Conservation (phyloP, 495 filamentous ascomycete genomes). For the Cercophora newfieldiana region DNA sequence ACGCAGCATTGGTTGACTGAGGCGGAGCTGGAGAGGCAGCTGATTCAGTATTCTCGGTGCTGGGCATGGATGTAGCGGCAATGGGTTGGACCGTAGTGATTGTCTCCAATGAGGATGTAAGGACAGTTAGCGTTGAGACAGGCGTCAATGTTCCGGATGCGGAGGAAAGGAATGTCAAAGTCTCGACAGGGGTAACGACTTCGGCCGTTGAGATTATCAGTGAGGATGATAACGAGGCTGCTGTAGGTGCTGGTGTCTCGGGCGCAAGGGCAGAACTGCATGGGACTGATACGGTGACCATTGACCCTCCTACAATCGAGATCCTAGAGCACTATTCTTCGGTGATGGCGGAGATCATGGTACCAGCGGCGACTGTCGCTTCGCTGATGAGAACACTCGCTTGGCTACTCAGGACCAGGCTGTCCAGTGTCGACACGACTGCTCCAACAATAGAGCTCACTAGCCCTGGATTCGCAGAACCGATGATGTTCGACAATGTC, state of each 20-base stretch:
- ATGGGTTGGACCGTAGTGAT: not conserved
- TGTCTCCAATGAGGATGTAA: not conserved
- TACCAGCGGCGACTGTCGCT: constrained; percentile 12
- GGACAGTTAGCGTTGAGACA: not conserved
- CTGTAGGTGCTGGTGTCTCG: not conserved
- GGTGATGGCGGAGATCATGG: constrained; percentile 3
- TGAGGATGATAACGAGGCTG: not conserved
- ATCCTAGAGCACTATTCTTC: constrained; percentile 16
- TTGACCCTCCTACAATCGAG: constrained; percentile 13
- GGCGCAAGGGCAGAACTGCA: constrained; percentile 3
- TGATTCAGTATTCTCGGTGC: not conserved
- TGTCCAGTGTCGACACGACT: constrained; percentile 17
- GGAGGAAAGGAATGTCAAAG: not conserved
- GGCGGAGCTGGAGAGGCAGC: not conserved
- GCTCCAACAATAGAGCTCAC: constrained; percentile 18
- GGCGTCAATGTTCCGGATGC: not conserved
- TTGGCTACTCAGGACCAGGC: constrained; percentile 14
- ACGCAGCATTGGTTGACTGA: not conserved
- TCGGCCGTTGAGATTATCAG: not conserved
- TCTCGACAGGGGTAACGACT: not conserved
- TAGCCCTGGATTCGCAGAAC: constrained; percentile 14
- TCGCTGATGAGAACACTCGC: constrained; percentile 12
- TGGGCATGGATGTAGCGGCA: not conserved
- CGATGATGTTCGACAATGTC: constrained; percentile 13
- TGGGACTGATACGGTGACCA: constrained; percentile 15